These are phyloP conservation scores for Apophysomyces ossiformis DNA, from an alignment of 371 early-diverging fungal genomes.

Conservation along the genomic window DNA sequence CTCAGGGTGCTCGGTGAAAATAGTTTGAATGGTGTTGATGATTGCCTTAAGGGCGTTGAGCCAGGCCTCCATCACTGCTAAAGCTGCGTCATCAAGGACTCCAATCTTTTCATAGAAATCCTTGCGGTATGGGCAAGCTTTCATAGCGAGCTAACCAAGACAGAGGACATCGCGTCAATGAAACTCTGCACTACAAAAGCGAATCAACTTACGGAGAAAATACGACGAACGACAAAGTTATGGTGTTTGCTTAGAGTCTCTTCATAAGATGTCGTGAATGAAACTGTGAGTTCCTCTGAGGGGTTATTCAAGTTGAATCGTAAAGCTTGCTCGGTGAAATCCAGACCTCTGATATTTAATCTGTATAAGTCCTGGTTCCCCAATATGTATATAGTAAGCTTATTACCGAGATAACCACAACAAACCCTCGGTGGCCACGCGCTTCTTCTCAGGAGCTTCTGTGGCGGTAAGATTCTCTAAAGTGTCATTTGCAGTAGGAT, in stretches of 20 bases:
- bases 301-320: conserved; percentile 71
- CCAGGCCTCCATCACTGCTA: conserved; percentile 69
- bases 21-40: conserved; percentile 42
- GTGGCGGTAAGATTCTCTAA: conserved; percentile 78
- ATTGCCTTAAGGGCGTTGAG: conserved; percentile 71
- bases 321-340: conserved; percentile 85
- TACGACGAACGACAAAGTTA: conserved; percentile 79
- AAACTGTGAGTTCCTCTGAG: conserved; percentile 77
- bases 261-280: conserved; percentile 87
- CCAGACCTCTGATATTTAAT: conserved; percentile 71
- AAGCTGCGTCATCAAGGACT: conserved; percentile 58
- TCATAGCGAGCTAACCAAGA: conserved; percentile 82
- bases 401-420: conserved; percentile 87
- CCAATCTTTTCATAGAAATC: conserved; percentile 89
- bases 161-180: background rate
- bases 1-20: conserved; percentile 42
- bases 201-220: conserved; percentile 70
- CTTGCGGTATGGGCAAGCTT: conserved; percentile 88
- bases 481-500: conserved; percentile 74
- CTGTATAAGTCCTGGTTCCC: background rate
- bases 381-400: background rate
- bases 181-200: background rate
- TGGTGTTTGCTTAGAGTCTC: conserved; percentile 80
- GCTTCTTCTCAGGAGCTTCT: conserved; percentile 78
- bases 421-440: conserved; percentile 87